Evolutionary conservation across 441 rosid species (phyloP).

Genomic region (Adansonia rubrostipa): DNA sequence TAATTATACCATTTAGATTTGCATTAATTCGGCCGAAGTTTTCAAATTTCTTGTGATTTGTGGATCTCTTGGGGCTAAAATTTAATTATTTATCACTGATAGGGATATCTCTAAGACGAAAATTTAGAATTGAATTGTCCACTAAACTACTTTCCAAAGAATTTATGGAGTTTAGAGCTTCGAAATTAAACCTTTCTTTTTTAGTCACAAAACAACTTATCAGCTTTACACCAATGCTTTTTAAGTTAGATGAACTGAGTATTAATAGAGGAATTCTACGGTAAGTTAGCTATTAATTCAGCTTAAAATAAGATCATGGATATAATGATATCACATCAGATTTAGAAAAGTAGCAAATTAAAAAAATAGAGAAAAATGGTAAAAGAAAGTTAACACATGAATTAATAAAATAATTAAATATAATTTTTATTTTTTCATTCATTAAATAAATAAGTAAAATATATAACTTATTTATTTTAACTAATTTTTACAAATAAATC

Average conservation of each 20-base stretch:
- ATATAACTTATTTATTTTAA: no score
- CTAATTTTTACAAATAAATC: no score
- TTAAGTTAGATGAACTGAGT: not conserved
- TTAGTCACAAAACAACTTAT: not conserved
- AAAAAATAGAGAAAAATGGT: no score
- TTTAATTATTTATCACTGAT: not conserved
- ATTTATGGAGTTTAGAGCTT: slow-evolving; percentile 1
- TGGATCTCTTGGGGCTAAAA: not conserved
- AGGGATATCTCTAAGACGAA: slow-evolving; percentile 13
- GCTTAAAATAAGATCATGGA: not conserved
- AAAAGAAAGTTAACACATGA: no score
- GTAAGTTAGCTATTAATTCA: not conserved
- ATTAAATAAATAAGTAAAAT: no score
- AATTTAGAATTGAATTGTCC: slow-evolving; percentile 19
- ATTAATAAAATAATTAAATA: no score
- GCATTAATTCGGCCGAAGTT: no score
- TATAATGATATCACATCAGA: no score
- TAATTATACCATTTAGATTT: not conserved
- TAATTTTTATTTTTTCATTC: no score
- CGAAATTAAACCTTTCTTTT: not conserved
- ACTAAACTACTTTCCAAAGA: not conserved
- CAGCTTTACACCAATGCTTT: not conserved
- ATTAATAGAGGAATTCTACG: not conserved
- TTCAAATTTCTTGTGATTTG: not conserved
- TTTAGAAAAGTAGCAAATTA: no score